Conservation (phyloP, 2,329 filamentous ascomycete genomes). For the Paracamarosporium sp. region DNA sequence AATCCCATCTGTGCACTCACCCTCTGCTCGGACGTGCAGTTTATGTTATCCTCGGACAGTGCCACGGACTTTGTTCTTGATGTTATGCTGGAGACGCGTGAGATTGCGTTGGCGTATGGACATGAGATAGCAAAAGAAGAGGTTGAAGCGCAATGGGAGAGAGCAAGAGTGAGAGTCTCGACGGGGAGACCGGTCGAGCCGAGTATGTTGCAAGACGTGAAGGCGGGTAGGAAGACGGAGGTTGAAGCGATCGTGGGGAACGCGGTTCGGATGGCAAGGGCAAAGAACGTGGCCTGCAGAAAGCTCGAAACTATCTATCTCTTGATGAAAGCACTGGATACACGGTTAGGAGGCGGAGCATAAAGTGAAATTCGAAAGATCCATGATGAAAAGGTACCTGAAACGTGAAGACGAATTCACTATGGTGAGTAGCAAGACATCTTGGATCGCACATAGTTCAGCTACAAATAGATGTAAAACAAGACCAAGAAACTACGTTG, state of each 20-base stretch:
- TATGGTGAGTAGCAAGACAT: too few species aligned
- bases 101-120: slow-evolving; percentile 50
- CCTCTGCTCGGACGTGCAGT: slow-evolving; percentile 59
- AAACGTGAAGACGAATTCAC: too few species aligned
- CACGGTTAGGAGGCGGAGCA: slow-evolving; percentile 29
- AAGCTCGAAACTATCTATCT: slow-evolving; percentile 55
- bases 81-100: slow-evolving; percentile 55
- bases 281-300: slow-evolving; percentile 49
- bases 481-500: neutral
- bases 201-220: slow-evolving; percentile 59
- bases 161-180: slow-evolving; percentile 45
- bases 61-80: slow-evolving; percentile 46
- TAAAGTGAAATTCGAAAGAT: too few species aligned
- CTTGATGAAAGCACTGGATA: slow-evolving; percentile 52
- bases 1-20: slow-evolving; percentile 67
- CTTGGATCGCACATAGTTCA: too few species aligned
- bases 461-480: too few species aligned
- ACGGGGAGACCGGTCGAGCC: slow-evolving; percentile 52
- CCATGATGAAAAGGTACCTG: too few species aligned
- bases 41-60: slow-evolving; percentile 52
- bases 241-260: slow-evolving; percentile 60
- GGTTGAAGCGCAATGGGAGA: slow-evolving; percentile 46
- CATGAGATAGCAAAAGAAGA: slow-evolving; percentile 47
- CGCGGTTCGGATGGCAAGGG: slow-evolving; percentile 49
- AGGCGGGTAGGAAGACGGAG: slow-evolving; percentile 51